Base-by-base conservation (phyloP, 1,284 basidiomycete species). In the Volvariella volvacea region DNA sequence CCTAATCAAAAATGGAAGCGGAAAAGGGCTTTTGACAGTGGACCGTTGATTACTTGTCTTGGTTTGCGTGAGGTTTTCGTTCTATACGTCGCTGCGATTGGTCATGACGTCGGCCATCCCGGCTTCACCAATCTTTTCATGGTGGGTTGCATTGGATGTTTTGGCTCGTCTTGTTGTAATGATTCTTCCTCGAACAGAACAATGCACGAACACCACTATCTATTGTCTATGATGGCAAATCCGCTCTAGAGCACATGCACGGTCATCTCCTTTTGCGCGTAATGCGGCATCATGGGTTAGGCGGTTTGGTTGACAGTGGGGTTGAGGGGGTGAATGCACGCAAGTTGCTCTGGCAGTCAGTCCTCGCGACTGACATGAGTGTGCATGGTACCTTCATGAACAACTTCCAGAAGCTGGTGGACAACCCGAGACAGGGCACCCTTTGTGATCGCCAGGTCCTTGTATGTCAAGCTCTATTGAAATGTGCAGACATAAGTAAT, bases 401-500 rank as follows among this genome's bases (percentile, higher is more conserved):
- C 37, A 28, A 28, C 25, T 28, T 28, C 25, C 25, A 28, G 25
- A 28, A 66, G 19, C 14, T 2, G 74, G 70, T 15, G 65, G 66
- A 20, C 34, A 6, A 16, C 34, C 34, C 34, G 14, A 20, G 25
- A 17, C 59, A 64, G 9, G 61, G 60, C 9, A 60, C 71, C 25
- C 45, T 71, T 22, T 61, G 58, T 25, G 61, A 63, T 31, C 56
- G 81, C 48, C 76, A 86, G 49, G 68, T 88, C 19, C 64, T 94
- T 45, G 63, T 92, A n/a, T 92, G 88, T 58, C 90, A 96, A 56
- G 88, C 88, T 3, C 69, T 97, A 42, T 85, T 97, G 64, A 97
- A 97, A 64, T 95, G 92, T 57, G 92, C 92, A 9, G 93, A 97
- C 66, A 97, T 97, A 58, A 93, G 89, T 60, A 97, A 97, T 62